Evolutionary conservation across 352 stramenopile species (phyloP), one percentile per base, ranked within the genome.

Genomic region (Phytophthora cryptogea): DNA sequence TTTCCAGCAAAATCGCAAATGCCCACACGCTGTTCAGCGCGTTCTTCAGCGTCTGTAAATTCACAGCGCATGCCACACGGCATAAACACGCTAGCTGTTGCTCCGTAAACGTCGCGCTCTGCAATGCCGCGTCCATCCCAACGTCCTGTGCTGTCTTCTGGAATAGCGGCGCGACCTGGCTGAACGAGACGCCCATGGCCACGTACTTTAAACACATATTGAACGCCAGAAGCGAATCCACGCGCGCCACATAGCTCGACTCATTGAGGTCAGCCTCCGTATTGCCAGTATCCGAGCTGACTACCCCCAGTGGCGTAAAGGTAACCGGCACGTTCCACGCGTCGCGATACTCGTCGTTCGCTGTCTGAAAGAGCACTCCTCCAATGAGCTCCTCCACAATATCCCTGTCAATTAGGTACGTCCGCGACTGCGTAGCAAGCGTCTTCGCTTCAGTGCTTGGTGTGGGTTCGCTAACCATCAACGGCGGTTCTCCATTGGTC

Each of bases 151-250:
- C 59, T 26, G 59, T 72, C 17, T 63, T 59, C 20, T 72, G 52
- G 26, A 66, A 69, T 9, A 72, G 47, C 14, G 54, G 20, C 11
- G 62, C 52, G 11, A 66, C 53, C 33, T 72, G 64, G 9, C 37
- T 28, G 47, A 72, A 58, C 17, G 64, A 66, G n/a, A 72, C 56
- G 17, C 64, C 64, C 64, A 66, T 66, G 3, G 46, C 37, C 37
- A 72, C 49, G 17, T 72, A 72, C 42, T 72, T 68, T 36, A 72
- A 54, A 16, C 64, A 72, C 59, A 60, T 64, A 46, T 69, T 69
- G 50, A 69, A 72, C 26, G 27, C 47, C 54, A 72, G 16, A n/a
- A 72, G 31, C 23, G 64, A 72, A 1, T 58, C 53, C 35, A 72
- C 60, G 3, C 53, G 59, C 20, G 49, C 64, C 54, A 69, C 40